A percentile compares a stretch with the other conserved stretches of the same genome.
Conservation (phyloP, 2,329 filamentous ascomycete genomes). For the Dryadomyces sulphureus region DNA sequence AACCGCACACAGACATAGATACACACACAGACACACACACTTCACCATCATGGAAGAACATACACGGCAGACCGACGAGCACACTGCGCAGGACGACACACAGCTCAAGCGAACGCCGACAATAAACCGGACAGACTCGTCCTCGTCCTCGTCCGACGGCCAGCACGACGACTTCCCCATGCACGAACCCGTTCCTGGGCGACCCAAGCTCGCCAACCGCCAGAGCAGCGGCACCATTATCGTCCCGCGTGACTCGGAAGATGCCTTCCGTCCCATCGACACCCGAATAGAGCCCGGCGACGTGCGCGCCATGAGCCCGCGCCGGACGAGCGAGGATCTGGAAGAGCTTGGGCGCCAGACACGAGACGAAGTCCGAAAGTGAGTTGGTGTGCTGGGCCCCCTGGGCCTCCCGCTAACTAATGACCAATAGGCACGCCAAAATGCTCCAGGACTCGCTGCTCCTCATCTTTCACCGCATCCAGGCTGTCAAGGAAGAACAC, state of each 20-base stretch:
- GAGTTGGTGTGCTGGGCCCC: constrained; percentile 11
- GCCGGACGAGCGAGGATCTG: constrained; percentile 79
- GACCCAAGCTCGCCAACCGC: constrained; percentile 55
- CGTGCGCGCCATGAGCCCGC: constrained; percentile 85
- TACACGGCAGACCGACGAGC: neutral
- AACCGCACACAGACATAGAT: too few relatives aligned
- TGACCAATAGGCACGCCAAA: constrained; percentile 66
- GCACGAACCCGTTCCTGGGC: constrained; percentile 35
- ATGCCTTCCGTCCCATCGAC: constrained; percentile 56
- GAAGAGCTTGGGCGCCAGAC: constrained; percentile 77
- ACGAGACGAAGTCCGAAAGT: constrained; percentile 48
- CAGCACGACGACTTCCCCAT: constrained; percentile 18
- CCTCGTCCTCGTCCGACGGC: constrained; percentile 15
- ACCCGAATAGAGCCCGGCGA: constrained; percentile 73
- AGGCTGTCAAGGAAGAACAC: constrained; percentile 86
- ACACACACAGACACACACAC: neutral
- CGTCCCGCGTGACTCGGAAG: constrained; percentile 54
- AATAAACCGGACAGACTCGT: constrained; percentile 13
- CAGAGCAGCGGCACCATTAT: constrained; percentile 75
- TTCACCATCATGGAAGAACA: neutral
- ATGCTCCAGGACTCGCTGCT: constrained; percentile 78
- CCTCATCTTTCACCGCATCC: constrained; percentile 83
- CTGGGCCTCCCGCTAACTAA: neutral
- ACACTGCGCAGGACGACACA: neutral
- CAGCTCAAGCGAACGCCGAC: neutral